Evolutionary conservation across 352 stramenopile species (phyloP), one percentile per base, ranked within the genome.

Genomic region (Thalassiosira exigua): DNA sequence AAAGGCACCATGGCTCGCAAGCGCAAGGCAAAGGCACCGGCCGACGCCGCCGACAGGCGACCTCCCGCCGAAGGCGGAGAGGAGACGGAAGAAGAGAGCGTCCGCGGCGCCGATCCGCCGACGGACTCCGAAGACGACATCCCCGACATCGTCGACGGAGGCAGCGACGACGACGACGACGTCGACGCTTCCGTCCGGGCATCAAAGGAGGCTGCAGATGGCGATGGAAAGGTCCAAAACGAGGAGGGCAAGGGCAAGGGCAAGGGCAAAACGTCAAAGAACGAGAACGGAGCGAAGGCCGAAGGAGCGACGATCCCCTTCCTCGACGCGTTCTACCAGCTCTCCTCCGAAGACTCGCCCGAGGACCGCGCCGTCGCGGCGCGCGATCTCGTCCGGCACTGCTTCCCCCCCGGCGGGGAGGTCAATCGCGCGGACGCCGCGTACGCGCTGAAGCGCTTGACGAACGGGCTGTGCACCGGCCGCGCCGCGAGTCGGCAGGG

Each of bases 391-490:
- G 72, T 93, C 2, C 61, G 80, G 33, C 85, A 93, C 39, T 90
- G 82, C 56, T 79, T 93, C 26, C 61, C 89, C 7, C 50, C 70
- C 19, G 54, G 72, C 12, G 36, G 32, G 9, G 65, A 42, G 5
- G 64, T 75, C 19, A 90, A 90, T 58, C 51, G 65, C 2, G 89
- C 88, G 54, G 88, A 93, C 80, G 86, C 85, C 11, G 58, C 81
- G 0, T 93, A 93, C 68, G 84, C 85, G n/a, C 70, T 93, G 12
- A 76, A 74, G 26, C 81, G 88, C 48, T 57, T 93, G 4, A 79
- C 92, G 42, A 91, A 91, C 70, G 88, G 85, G 53, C n/a, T 93
- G n/a, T 93, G 84, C 46, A 87, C 80, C 52, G 88, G 88, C n/a
- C 72, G 88, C 50, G 88, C 88, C 17, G 78, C 78, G 7, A 87